Percentiles rank a stretch among this genome's conserved stretches.
Conservation (phyloP, 176 grass and related monocot genomes). For the bread wheat (Triticum aestivum) region IWGSC_CS_RefSeq_v2.1 NC_057808.1:483188957-483189456, state of each 20-base stretch:
- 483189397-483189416: neutral
- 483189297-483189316: neutral
- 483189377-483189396: neutral
- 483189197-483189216: neutral
- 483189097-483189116: neutral
- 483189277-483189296: neutral
- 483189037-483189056: neutral
- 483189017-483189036: neutral
- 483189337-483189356: neutral
- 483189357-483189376: neutral
- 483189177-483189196: neutral
- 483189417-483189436: conserved; percentile 48
- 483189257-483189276: neutral
- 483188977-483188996: neutral
- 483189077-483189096: neutral
- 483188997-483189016: neutral
- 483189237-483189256: neutral
- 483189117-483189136: neutral
- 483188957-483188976: neutral
- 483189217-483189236: neutral
- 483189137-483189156: neutral
- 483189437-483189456: conserved; percentile 94
- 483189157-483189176: neutral
- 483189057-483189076: neutral
- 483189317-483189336: conserved; percentile 3